phyloP scores from a whole-genome alignment of 306 rosid species.

The Hippophae gyantsensis region DNA sequence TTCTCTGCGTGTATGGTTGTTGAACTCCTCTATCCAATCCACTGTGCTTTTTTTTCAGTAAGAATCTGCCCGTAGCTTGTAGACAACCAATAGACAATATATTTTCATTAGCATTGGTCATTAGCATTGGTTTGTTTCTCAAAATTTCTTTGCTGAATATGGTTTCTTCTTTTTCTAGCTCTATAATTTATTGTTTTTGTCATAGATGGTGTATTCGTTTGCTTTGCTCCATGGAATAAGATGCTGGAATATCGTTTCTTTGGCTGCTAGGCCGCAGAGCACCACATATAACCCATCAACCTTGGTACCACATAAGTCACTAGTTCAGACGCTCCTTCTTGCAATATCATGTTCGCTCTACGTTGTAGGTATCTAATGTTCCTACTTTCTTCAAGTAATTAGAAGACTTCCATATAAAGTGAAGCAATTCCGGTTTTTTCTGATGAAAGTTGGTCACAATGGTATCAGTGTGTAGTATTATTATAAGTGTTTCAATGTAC shows the following conservation, averaged over 20 bases:
- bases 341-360: conserved; percentile 46
- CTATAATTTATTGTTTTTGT: conserved; percentile 9
- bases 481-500: conserved; percentile 59
- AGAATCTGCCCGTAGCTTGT: too few species aligned
- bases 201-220: conserved; percentile 41
- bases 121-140: too few species aligned
- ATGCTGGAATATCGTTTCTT: conserved; percentile 44
- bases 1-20: too few species aligned
- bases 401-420: conserved; percentile 2
- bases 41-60: too few species aligned
- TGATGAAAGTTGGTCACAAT: conserved; percentile 50
- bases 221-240: conserved; percentile 44
- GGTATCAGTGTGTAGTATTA: conserved; percentile 56
- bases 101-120: too few species aligned
- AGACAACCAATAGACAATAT: too few species aligned
- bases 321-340: conserved; percentile 50
- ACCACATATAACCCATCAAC: conserved; percentile 29
- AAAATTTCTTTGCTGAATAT: background rate
- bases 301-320: conserved; percentile 33
- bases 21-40: too few species aligned
- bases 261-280: conserved; percentile 33
- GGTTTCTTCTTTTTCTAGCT: conserved; percentile 1
- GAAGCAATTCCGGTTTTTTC: conserved; percentile 5
- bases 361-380: conserved; percentile 39
- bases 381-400: background rate